phyloP scores from a whole-genome alignment of 1,284 basidiomycete genomes.

The Ceratobasidium sp. region DNA sequence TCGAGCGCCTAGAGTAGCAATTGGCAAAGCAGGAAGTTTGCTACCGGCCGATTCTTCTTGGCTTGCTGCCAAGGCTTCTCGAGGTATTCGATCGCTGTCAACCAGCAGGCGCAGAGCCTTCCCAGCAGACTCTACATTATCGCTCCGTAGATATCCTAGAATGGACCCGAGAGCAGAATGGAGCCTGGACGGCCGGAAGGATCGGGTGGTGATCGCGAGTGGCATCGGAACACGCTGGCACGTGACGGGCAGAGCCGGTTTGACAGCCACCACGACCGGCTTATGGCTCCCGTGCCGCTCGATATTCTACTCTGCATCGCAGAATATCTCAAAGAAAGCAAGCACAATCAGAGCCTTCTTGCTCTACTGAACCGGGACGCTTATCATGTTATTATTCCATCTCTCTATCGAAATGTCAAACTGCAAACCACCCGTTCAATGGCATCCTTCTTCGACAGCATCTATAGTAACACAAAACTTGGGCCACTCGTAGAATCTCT shows the following conservation, averaged over 20 bases:
- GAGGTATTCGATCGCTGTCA: neutral
- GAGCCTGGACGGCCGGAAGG: neutral
- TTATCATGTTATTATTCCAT: neutral
- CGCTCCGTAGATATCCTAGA: neutral
- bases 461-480: neutral
- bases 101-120: neutral
- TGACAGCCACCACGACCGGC: neutral
- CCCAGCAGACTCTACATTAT: conserved; percentile 3
- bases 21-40: neutral
- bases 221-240: neutral
- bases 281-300: neutral
- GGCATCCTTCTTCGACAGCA: neutral
- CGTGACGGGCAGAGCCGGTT: neutral
- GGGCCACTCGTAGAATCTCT: neutral
- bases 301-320: neutral
- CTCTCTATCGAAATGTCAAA: neutral
- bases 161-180: neutral
- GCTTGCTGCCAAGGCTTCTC: neutral
- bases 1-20: conserved; percentile 15
- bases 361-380: neutral
- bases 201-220: neutral
- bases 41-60: neutral
- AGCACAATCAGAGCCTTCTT: neutral
- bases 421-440: neutral
- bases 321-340: neutral